Evolutionary conservation across 352 stramenopile species (phyloP), one percentile per base, ranked within the genome.

Genomic region (Pythium rhizo-oryzae): DNA sequence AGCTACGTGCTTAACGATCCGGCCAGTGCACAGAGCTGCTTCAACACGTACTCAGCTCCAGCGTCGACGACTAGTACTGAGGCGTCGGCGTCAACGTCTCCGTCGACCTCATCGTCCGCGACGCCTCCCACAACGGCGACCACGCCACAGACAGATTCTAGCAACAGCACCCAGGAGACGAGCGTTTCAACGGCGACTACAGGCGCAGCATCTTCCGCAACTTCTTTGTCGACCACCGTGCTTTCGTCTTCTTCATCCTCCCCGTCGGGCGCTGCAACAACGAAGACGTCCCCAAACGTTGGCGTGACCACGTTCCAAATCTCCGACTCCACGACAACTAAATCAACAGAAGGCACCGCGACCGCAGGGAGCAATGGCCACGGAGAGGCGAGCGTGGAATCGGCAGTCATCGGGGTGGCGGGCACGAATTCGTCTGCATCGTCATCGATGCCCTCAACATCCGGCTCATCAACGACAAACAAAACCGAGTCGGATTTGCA

Each of bases 1-100:
- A 52, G 19, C 24, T 62, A 62, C 25, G 35, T 23, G 9, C 55
- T 62, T 23, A 21, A 51, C 12, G 37, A 51, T 18, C 35, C 24
- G 11, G 13, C 12, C 23, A 62, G 55, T 33, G 55, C 55, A 7
- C 37, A 41, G 39, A 28, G 9, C 13, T 62, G 55, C 30, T 62
- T 62, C 35, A 33, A 35, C 12, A 33, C n/a, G 19, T 62, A 39
- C 24, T 21, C 51, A 4, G 6, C 8, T 18, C 23, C 49, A 37
- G 21, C 46, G n/a, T 52, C n/a, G 13, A n/a, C n/a, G 30, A 18
- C 46, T 11, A 24, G 30, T n/a, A 30, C n/a, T 8, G 46, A 30
- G 46, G 25, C 46, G 46, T 7, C n/a, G 13, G 46, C 46, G 16
- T 24, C n/a, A 0, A 52, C 24, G 7, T 12, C 46, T 30, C 6